Base-by-base conservation (phyloP, 2,329 filamentous ascomycete species). In the Colletotrichum somersetense region DNA sequence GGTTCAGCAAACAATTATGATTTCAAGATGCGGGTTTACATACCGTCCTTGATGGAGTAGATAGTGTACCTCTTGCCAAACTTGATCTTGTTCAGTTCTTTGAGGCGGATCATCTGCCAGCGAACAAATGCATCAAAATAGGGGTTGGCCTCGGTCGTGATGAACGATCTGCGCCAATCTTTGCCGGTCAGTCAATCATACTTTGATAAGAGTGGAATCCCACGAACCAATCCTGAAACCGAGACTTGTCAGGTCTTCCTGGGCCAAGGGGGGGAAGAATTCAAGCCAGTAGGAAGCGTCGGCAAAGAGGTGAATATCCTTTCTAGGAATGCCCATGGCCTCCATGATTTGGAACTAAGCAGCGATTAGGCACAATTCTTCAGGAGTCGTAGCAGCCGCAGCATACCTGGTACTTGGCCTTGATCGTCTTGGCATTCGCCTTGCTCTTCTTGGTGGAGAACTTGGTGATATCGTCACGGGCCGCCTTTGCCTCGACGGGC, bases 51-150 rank as follows among this genome's bases (percentile, higher is more conserved):
- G 71, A 94, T 93, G 30, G 91, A 93, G 86, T 98, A 97, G 75
- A 98, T 92, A 8, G 96, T 98, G 81, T 98, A 97, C 77, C 95
- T 87, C 85, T 94, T 96, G 67, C 94, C 95, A 78, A 96, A 97
- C 83, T 95, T 93, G 83, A 98, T 96, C 87, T 98, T 98, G 78
- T 93, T 89, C 73, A 97, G 85, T 80, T 96, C 93, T 82, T 93
- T 94, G 63, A 98, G 88, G 74, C 93, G 92, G 81, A 93, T 95
- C 93, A 98, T 98, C 84, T 98, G 96, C 96, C 96, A 99, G 78
- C 93, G 87, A 52, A 98, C 92, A 78, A 99, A 99, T 5, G 92
- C 88, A 80, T 97, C 94, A 79, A 95, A 97, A 84, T 94, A 97
- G 4, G 94, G 95, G 83, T 99, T 99, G 46, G 94, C 95, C 77